phyloP scores from a whole-genome alignment of 306 rosid genomes.

The Macrotyloma uniflorum region DNA sequence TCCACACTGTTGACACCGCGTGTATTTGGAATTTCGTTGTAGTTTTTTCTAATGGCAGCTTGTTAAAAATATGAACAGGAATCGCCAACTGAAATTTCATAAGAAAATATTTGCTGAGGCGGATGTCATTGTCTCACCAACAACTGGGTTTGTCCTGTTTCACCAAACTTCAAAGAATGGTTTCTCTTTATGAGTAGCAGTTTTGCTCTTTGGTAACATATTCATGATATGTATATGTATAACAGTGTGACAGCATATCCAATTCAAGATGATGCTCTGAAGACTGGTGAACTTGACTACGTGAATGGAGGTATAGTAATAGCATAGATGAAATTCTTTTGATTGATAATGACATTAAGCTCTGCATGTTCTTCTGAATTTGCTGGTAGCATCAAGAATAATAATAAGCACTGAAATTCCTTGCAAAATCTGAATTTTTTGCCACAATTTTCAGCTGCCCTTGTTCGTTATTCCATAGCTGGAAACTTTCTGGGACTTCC shows the following conservation, averaged over 20 bases:
- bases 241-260: slow-evolving; percentile 91
- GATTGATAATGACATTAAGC: background rate
- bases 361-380: background rate
- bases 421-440: slow-evolving; percentile 20
- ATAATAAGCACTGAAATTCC: background rate
- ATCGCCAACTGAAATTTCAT: slow-evolving; percentile 86
- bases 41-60: background rate
- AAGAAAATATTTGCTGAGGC: slow-evolving; percentile 69
- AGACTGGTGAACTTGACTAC: slow-evolving; percentile 96
- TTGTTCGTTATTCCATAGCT: slow-evolving; percentile 78
- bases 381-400: background rate
- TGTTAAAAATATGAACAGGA: slow-evolving; percentile 55
- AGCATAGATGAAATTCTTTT: background rate
- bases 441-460: slow-evolving; percentile 72
- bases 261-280: slow-evolving; percentile 71
- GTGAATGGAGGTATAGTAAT: slow-evolving; percentile 80
- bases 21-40: too few species aligned
- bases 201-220: background rate
- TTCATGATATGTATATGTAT: slow-evolving; percentile 24
- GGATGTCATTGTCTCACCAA: slow-evolving; percentile 92
- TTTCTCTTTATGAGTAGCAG: background rate
- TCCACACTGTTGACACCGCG: background rate
- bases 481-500: slow-evolving; percentile 97
- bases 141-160: slow-evolving; percentile 65
- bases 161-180: slow-evolving; percentile 26